Base-by-base conservation (phyloP, 1,284 basidiomycete genomes). In the Neolentinus lepideus region DNA sequence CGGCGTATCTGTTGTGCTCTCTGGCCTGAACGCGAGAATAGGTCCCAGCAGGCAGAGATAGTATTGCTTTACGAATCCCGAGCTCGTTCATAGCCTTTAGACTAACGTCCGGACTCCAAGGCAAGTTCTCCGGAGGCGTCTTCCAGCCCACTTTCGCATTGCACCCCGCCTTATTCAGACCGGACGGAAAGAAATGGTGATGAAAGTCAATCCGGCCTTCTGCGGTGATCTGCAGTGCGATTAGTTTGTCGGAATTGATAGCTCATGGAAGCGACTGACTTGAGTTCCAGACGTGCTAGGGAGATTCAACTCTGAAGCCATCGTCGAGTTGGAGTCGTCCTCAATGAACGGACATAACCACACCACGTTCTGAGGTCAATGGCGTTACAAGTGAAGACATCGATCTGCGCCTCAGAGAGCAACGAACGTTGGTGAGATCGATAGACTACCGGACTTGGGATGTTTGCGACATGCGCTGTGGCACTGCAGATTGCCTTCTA, bases 151-250 rank as follows among this genome's bases (percentile, higher is more conserved):
- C 64, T 12, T 71, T 62, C 12, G 65, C 57, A 56, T 79, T 81
- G 45, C 67, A 65, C 43, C 73, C 71, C 45, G 60, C 65, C 61
- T 83, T 81, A 57, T 75, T 58, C 46, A 79, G 66, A 47, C 73
- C 69, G 12, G 73, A 63, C 3, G 83, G 76, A 62, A 89, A 87
- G 63, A 81, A 80, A 63, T 90, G 87, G 66, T 89, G 87, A 62
- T 89, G 86, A 11, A 88, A 68, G 63, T 89, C 87, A 61, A 89
- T 78, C 57, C 78, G 75, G 14, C 56, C 27, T 33, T 12, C 22
- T 50, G 47, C 12, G 12, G 12, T 6, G 22, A 25, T 25, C 47
- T 50, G 47, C 16, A 14, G 3, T n/a, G 4, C 12, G 12, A 8
- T 26, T 6, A 25, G 27, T 25, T 6, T 6, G 4, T 26, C 14